phyloP scores from a whole-genome alignment of 139 green algal genomes.

The Chlamydomonas sp. region DNA sequence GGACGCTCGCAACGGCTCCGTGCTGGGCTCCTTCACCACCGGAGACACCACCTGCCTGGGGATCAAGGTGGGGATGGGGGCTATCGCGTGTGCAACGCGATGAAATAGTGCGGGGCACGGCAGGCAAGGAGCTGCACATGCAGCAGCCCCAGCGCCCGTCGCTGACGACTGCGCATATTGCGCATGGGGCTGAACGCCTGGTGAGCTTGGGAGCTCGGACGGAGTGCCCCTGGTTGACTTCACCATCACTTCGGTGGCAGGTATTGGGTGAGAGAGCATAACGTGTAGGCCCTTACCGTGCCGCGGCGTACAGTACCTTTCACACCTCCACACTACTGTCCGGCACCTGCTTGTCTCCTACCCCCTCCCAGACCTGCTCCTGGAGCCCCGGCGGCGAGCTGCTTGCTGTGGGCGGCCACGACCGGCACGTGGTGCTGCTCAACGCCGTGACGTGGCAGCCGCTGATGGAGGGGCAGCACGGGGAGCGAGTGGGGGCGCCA shows the following conservation, averaged over 20 bases:
- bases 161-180: too few species aligned
- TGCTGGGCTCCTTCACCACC: conserved; percentile 27
- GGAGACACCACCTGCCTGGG: background rate
- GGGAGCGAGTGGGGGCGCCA: conserved; percentile 42
- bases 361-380: conserved; percentile 32
- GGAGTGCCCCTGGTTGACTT: too few species aligned
- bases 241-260: too few species aligned
- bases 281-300: too few species aligned
- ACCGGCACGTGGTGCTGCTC: conserved; percentile 66
- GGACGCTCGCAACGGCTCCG: conserved; percentile 15
- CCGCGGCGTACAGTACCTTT: too few species aligned
- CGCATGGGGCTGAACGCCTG: too few species aligned
- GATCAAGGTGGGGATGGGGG: conserved; percentile 6
- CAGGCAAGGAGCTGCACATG: background rate
- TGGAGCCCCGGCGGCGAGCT: conserved; percentile 79
- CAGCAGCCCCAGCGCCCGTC: too few species aligned
- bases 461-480: conserved; percentile 70
- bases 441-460: conserved; percentile 81
- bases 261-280: too few species aligned
- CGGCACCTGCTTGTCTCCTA: background rate
- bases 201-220: too few species aligned
- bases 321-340: background rate
- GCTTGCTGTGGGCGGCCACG: conserved; percentile 80
- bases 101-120: background rate
- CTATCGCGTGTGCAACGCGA: background rate